Evolutionary conservation across 257 asterid species (phyloP).

Genomic region (Eustoma russellianum): DNA sequence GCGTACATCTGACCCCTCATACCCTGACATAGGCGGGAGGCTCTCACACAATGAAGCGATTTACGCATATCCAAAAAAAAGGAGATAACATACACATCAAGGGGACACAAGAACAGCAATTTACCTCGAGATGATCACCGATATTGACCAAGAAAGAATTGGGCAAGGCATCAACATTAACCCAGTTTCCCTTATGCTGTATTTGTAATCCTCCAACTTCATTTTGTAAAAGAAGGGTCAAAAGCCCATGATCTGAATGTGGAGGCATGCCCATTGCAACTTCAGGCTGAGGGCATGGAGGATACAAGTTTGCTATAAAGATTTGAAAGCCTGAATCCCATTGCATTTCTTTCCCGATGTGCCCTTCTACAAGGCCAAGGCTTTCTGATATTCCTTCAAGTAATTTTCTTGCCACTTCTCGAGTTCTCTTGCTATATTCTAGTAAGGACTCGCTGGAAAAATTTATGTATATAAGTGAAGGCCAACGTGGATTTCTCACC

Average conservation of each 20-base stretch:
- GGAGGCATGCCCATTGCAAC: conserved; percentile 60
- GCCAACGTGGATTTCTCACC: too few relatives aligned
- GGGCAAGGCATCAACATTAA: conserved; percentile 38
- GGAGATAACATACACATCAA: background rate
- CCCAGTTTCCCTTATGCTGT: conserved; percentile 51
- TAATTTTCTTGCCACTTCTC: conserved; percentile 28
- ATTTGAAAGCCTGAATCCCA: conserved; percentile 35
- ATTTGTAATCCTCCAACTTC: conserved; percentile 56
- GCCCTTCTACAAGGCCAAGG: conserved; percentile 40
- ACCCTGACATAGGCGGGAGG: too few relatives aligned
- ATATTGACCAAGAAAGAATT: conserved; percentile 59
- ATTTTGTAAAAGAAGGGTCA: conserved; percentile 59
- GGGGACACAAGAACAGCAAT: background rate
- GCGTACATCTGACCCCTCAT: too few relatives aligned
- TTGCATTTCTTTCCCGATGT: conserved; percentile 25
- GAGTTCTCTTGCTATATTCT: background rate
- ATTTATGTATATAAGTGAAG: too few relatives aligned
- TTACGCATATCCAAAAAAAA: background rate
- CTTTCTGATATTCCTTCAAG: conserved; percentile 38
- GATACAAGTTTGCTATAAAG: conserved; percentile 51
- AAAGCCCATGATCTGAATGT: conserved; percentile 76
- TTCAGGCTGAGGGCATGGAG: conserved; percentile 61
- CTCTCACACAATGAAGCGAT: too few relatives aligned
- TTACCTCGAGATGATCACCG: conserved; percentile 83
- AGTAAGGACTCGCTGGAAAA: too few relatives aligned